Conservation (phyloP, 495 filamentous ascomycete species). For the Aspergillus affinis region DNA sequence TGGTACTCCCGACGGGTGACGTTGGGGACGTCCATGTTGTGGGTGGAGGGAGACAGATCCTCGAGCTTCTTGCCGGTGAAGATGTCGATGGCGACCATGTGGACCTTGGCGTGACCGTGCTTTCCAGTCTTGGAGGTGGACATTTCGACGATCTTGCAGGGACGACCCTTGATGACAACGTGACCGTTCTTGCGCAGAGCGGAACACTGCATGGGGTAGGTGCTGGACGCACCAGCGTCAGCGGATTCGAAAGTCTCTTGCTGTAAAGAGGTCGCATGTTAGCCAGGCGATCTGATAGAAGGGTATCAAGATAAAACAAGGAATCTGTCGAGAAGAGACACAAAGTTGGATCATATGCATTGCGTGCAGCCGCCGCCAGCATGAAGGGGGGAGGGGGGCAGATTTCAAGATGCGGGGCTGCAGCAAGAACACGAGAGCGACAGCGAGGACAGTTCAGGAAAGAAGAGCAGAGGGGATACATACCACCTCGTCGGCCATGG, state of each 20-base stretch:
- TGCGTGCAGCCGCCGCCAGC: conserved; percentile 3
- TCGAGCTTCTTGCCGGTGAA: conserved; percentile 99
- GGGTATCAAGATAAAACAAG: background rate
- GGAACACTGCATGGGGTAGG: conserved; percentile 98
- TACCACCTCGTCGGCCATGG: conserved; percentile 45
- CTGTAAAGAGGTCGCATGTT: conserved; percentile 52
- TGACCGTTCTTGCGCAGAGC: conserved; percentile 97
- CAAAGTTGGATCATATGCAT: background rate
- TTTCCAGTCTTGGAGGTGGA: conserved; percentile 99
- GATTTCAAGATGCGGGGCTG: conserved; percentile 38
- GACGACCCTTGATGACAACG: conserved; percentile 96
- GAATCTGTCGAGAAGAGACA: background rate
- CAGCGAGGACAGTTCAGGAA: conserved; percentile 7
- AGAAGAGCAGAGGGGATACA: conserved; percentile 8
- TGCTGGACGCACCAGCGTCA: conserved; percentile 91
- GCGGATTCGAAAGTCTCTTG: conserved; percentile 87
- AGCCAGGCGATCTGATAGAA: background rate
- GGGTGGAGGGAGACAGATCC: conserved; percentile 98
- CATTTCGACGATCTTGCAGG: conserved; percentile 99
- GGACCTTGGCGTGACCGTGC: conserved; percentile 99
- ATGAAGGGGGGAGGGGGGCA: conserved; percentile 23
- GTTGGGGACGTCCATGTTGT: conserved; percentile 99
- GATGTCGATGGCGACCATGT: conserved; percentile 95
- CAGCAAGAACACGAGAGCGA: conserved; percentile 17
- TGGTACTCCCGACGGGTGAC: conserved; percentile 88